phyloP scores from a whole-genome alignment of 176 grass and related monocot species.

The Ananas comosus region DNA sequence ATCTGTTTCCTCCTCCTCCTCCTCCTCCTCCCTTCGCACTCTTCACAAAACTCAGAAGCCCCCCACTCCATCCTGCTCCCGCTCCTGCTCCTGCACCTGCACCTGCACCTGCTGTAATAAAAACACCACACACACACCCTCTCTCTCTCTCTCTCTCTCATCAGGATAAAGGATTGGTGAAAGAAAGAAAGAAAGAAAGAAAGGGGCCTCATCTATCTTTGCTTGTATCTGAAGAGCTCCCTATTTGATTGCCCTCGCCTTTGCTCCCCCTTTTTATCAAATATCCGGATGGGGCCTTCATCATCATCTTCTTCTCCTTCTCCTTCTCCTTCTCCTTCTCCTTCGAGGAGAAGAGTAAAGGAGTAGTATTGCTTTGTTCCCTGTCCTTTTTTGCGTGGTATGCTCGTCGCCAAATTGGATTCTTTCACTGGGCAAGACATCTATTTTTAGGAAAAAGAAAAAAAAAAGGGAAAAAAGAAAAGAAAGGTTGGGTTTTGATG shows the following conservation, averaged over 20 bases:
- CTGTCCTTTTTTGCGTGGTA: too few relatives aligned
- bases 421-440: too few relatives aligned
- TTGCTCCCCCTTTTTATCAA: too few relatives aligned
- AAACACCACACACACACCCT: not conserved
- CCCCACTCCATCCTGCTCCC: constrained; percentile 18
- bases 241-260: not conserved
- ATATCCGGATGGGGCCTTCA: too few relatives aligned
- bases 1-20: constrained; percentile 8
- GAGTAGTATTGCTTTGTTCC: too few relatives aligned
- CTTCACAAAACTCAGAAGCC: constrained; percentile 10
- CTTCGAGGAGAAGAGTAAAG: too few relatives aligned
- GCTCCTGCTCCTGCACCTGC: not conserved
- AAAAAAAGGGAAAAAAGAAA: too few relatives aligned
- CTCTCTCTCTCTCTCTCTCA: constrained; percentile 7
- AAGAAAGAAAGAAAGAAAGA: not conserved
- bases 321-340: too few relatives aligned
- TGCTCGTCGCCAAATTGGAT: too few relatives aligned
- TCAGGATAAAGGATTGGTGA: not conserved
- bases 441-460: too few relatives aligned
- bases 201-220: not conserved
- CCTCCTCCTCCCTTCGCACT: not conserved
- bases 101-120: constrained; percentile 2
- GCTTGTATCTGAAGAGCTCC: constrained; percentile 2
- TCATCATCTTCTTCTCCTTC: too few relatives aligned
- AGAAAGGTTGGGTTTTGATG: too few relatives aligned